Evolutionary conservation across 2,329 filamentous ascomycete species (phyloP), one percentile per base, ranked within the genome.

Genomic region (Colletotrichum tabaci): DNA sequence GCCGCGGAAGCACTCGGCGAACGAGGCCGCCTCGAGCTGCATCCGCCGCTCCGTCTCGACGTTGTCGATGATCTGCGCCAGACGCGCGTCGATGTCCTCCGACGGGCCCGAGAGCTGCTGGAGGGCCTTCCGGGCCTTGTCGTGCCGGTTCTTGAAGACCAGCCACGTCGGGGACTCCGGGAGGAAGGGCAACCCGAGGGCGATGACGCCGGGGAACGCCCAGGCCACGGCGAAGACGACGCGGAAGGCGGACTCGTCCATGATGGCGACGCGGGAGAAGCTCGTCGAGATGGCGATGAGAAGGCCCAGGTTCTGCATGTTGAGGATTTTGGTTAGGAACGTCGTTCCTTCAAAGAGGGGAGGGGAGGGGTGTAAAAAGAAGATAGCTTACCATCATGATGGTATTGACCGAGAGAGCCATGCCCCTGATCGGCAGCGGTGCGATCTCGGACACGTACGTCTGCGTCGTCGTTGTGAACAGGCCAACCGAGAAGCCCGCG

Each of bases 91-190:
- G 8, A 77, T 76, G 57, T 83, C 77, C 21, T 79, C 78, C 2
- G 70, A 67, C 0, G 73, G 52, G 47, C 74, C 77, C 30, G 61
- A 71, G 8, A 84, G 77, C 8, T 79, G 75, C 40, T 75, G 66
- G 1, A 83, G 62, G 0, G 79, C 74, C 30, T 76, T 73, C 50
- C 77, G 75, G 1, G 82, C 82, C 18, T 77, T 75, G 0, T 79
- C 76, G 30, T 77, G 70, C 42, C 76, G 76, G 26, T 77, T 78
- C 30, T 81, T 76, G 7, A 82, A 77, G 23, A 83, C 79, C 3
- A 81, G 77, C 77, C 79, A 83, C 75, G 81, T 83, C 0, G 83
- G 83, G 9, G 80, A 82, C 62, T 84, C 83, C 1, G 83, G 83
- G 16, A 80, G 79, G 30, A 82, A 77, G 10, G 76, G 57, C 1